These are phyloP conservation scores for Ceratocystis lukuohia DNA, from an alignment of 2,329 filamentous ascomycete species.

Conservation along the genomic window DNA sequence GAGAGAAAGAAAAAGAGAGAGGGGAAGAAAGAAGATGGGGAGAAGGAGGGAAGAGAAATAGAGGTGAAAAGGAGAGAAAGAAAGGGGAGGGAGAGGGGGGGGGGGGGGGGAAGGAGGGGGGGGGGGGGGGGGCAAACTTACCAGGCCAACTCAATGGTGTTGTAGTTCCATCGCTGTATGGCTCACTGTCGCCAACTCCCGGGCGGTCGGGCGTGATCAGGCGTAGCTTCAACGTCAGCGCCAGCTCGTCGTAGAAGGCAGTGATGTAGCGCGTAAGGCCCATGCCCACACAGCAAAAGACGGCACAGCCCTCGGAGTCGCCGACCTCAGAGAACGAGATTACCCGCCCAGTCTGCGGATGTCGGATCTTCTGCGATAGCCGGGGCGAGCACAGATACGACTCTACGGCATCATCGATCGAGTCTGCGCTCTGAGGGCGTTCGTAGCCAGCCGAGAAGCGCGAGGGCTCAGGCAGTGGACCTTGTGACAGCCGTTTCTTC, in stretches of 20 bases:
- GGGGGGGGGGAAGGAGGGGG: too few species aligned
- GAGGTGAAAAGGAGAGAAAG: too few species aligned
- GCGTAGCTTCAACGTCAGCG: constrained; percentile 71
- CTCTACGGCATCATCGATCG: constrained; percentile 76
- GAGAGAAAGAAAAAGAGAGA: too few species aligned
- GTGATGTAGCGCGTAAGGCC: constrained; percentile 90
- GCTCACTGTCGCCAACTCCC: constrained; percentile 82
- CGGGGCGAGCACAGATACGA: constrained; percentile 72
- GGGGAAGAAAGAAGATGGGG: too few species aligned
- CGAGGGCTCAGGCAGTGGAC: constrained; percentile 23
- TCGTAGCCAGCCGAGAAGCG: constrained; percentile 45
- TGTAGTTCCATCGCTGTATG: constrained; percentile 66
- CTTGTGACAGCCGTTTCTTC: constrained; percentile 21
- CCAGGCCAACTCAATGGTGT: constrained; percentile 90
- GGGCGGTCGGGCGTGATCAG: constrained; percentile 90
- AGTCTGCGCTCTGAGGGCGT: constrained; percentile 66
- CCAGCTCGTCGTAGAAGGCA: constrained; percentile 93
- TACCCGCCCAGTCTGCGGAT: constrained; percentile 71
- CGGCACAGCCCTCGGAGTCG: constrained; percentile 76
- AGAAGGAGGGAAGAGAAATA: too few species aligned
- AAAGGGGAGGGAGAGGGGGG: too few species aligned
- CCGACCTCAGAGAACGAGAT: constrained; percentile 97
- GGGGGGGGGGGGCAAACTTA: constrained; percentile 43
- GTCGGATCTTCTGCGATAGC: constrained; percentile 73
- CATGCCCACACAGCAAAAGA: constrained; percentile 97